A percentile compares a stretch with the other conserved stretches of the same genome.
These are phyloP conservation scores for Cutaneotrichosporon sp. DNA, from an alignment of 1,284 basidiomycete species.

Conservation along the genomic window DNA sequence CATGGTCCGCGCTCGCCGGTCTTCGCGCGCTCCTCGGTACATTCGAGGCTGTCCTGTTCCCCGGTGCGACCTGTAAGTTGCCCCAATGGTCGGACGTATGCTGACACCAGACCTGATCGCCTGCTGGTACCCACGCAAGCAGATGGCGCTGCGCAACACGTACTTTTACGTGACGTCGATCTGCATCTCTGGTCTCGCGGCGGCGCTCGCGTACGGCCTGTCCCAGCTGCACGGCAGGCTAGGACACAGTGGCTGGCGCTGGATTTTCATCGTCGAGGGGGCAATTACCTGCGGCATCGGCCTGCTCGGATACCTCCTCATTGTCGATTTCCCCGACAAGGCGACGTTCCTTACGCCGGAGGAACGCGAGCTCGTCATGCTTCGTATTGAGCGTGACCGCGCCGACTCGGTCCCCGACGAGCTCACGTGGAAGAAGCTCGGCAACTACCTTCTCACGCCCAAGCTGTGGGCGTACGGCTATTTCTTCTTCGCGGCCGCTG, in stretches of 20 bases:
- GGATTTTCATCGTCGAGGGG: constrained; percentile 20
- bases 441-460: constrained; percentile 39
- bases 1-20: constrained; percentile 42
- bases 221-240: constrained; percentile 5
- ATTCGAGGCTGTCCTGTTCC: constrained; percentile 44
- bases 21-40: constrained; percentile 47
- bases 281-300: constrained; percentile 27
- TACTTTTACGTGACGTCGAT: constrained; percentile 18
- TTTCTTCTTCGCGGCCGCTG: constrained; percentile 37
- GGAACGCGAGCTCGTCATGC: constrained; percentile 44
- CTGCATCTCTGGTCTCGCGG: constrained; percentile 13
- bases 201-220: constrained; percentile 12
- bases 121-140: constrained; percentile 50
- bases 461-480: constrained; percentile 50
- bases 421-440: constrained; percentile 41
- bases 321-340: constrained; percentile 51
- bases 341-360: constrained; percentile 48
- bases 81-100: no score
- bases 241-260: constrained; percentile 6
- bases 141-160: constrained; percentile 40
- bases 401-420: constrained; percentile 48
- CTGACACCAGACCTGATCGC: constrained; percentile 37
- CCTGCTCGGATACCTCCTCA: constrained; percentile 28
- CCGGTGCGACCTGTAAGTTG: constrained; percentile 36
- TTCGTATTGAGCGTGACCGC: constrained; percentile 50